Evolutionary conservation across 345 rosid genomes (phyloP).

Genomic region (Ceriops decandra): DNA sequence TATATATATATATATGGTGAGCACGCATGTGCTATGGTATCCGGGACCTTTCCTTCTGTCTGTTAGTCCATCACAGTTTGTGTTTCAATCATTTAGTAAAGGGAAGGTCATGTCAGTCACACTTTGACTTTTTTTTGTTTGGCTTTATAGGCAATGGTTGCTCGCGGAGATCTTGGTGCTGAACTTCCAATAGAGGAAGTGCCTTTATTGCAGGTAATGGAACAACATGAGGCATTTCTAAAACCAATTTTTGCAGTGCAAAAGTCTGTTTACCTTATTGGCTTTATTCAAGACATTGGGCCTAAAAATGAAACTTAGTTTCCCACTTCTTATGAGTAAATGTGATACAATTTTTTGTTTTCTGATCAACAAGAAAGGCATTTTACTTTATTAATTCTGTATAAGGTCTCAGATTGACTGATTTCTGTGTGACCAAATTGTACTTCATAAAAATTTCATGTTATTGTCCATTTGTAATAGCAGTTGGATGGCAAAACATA

Average conservation of each 20-base stretch:
- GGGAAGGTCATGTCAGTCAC: slow-evolving; percentile 2
- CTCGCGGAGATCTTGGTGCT: slow-evolving; percentile 99
- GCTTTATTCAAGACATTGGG: not conserved
- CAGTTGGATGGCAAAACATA: not conserved
- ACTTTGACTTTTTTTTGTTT: not conserved
- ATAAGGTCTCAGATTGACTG: not conserved
- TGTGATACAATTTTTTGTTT: no score
- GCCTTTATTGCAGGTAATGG: slow-evolving; percentile 82
- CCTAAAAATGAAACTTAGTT: not conserved
- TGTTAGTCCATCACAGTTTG: not conserved
- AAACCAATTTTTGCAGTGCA: not conserved
- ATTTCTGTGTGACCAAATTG: not conserved
- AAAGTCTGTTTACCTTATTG: not conserved
- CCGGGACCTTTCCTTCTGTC: not conserved
- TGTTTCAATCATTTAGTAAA: not conserved
- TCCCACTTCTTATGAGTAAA: not conserved
- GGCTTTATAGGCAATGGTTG: slow-evolving; percentile 85
- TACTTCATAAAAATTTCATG: not conserved
- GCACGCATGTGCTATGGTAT: not conserved
- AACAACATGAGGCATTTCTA: not conserved
- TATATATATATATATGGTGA: not conserved
- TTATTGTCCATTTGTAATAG: not conserved
- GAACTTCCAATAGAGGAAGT: slow-evolving; percentile 99
- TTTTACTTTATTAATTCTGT: not conserved
- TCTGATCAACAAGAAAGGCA: not conserved